Evolutionary conservation across 129 eudicot species (phyloP).

Genomic region (Sambucus nigra): DNA sequence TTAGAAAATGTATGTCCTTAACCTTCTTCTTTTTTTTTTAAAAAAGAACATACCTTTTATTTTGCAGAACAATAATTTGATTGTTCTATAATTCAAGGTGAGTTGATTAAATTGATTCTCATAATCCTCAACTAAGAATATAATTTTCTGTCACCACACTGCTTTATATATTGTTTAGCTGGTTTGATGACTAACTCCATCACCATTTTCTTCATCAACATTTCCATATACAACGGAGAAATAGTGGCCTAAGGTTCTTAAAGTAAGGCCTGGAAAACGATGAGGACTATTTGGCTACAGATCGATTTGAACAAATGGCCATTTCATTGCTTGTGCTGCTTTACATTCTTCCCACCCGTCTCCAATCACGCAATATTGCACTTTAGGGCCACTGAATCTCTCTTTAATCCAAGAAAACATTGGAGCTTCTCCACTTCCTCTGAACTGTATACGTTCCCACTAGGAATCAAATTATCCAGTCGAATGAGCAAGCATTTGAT

Average conservation of each 20-base stretch:
- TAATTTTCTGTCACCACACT: too few relatives aligned
- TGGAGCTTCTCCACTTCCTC: too few relatives aligned
- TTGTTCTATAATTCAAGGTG: too few relatives aligned
- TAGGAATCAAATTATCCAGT: slow-evolving; percentile 59
- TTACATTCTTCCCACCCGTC: slow-evolving; percentile 97
- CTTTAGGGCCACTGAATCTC: slow-evolving; percentile 59
- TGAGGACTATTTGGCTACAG: slow-evolving; percentile 46
- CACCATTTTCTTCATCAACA: slow-evolving; percentile 25
- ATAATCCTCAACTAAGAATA: too few relatives aligned
- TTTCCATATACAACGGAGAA: slow-evolving; percentile 56
- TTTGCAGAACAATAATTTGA: too few relatives aligned
- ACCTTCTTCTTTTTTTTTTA: too few relatives aligned
- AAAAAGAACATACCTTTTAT: too few relatives aligned
- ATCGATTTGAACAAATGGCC: slow-evolving; percentile 90
- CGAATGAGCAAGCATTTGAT: slow-evolving; percentile 83
- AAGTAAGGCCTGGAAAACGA: slow-evolving; percentile 72
- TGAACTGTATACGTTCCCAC: slow-evolving; percentile 64
- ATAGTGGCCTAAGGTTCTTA: slow-evolving; percentile 51
- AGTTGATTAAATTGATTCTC: too few relatives aligned
- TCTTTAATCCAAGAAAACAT: slow-evolving; percentile 29
- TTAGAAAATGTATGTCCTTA: too few relatives aligned
- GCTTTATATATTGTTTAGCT: too few relatives aligned
- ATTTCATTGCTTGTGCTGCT: slow-evolving; percentile 73
- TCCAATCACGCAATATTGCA: slow-evolving; percentile 79
- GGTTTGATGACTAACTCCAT: background rate